phyloP scores from a whole-genome alignment of 148 eudicot genomes.

The Persicaria maculosa region DNA sequence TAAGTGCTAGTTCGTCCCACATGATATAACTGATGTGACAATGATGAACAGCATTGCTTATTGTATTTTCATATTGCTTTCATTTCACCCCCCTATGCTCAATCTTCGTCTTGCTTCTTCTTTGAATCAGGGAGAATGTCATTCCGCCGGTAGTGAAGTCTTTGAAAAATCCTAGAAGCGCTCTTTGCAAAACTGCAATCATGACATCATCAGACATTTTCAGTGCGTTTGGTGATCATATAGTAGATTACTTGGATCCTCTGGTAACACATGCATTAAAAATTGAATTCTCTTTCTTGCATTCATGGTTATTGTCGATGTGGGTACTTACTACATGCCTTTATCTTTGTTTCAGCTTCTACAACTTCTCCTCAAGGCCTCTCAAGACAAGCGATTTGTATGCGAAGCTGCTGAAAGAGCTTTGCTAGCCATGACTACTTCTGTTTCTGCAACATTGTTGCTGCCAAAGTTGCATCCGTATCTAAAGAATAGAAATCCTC shows the following conservation, averaged over 20 bases:
- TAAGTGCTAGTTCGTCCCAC: slow-evolving; percentile 23
- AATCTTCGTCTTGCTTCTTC: neutral
- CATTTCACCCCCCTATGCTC: slow-evolving; percentile 1
- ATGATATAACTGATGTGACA: neutral
- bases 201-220: slow-evolving; percentile 67
- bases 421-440: slow-evolving; percentile 40
- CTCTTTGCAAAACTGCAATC: slow-evolving; percentile 61
- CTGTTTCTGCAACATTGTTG: slow-evolving; percentile 41
- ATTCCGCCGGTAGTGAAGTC: slow-evolving; percentile 51
- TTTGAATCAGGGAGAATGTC: slow-evolving; percentile 37
- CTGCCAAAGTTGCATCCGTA: slow-evolving; percentile 49
- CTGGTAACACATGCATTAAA: slow-evolving; percentile 24
- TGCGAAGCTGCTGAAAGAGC: slow-evolving; percentile 71
- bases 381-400: slow-evolving; percentile 67
- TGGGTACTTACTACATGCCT: neutral
- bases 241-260: slow-evolving; percentile 48
- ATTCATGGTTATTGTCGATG: neutral
- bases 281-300: neutral
- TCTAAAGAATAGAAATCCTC: slow-evolving; percentile 52
- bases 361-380: slow-evolving; percentile 64
- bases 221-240: slow-evolving; percentile 42
- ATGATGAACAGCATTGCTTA: too few relatives aligned
- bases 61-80: neutral
- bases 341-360: slow-evolving; percentile 30
- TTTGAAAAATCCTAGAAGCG: slow-evolving; percentile 72